Evolutionary conservation across 1,284 basidiomycete genomes (phyloP), one percentile per base, ranked within the genome.

Genomic region (Neonothopanus nambi): DNA sequence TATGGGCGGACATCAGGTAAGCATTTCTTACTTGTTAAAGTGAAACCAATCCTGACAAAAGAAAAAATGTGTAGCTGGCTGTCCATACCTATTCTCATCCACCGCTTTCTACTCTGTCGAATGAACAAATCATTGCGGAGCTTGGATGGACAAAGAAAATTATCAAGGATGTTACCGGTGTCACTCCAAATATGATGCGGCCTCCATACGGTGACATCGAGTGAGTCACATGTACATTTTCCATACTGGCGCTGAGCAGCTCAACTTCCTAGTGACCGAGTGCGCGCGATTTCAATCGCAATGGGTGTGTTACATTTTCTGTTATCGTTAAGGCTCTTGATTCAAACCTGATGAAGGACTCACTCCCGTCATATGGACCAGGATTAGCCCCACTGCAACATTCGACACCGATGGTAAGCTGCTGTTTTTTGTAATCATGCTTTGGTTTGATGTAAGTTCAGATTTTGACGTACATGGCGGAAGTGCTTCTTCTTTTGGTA

Each of bases 51-150:
- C n/a, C n/a, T n/a, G n/a, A n/a, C n/a, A n/a, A n/a, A n/a, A n/a
- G n/a, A n/a, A n/a, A n/a, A n/a, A n/a, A n/a, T n/a, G n/a, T n/a
- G n/a, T n/a, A 33, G 30, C 78, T 88, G 60, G 80, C 76, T 3
- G 82, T 84, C 15, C 85, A 87, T 67, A 87, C 85, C 1, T 87
- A 85, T 85, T 81, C 78, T 58, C 85, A 89, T 63, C 75, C 77
- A 13, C 61, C 74, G 3, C 72, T 92, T 61, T 95, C 92, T 42
- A 91, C 87, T 3, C 72, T 89, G 56, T 77, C 86, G 52, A 95
- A 88, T 67, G 90, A 93, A 56, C 70, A 92, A 67, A 86, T 95
- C 62, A 91, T 95, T 48, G 92, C 91, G 48, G 92, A 95, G 70
- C 78, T 96, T 44, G 91, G 87, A 7, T 95, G 92, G 91, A 82